Evolutionary conservation across 345 rosid genomes (phyloP), one percentile per base, ranked within the genome.

Genomic region (Melaleuca alternifolia): DNA sequence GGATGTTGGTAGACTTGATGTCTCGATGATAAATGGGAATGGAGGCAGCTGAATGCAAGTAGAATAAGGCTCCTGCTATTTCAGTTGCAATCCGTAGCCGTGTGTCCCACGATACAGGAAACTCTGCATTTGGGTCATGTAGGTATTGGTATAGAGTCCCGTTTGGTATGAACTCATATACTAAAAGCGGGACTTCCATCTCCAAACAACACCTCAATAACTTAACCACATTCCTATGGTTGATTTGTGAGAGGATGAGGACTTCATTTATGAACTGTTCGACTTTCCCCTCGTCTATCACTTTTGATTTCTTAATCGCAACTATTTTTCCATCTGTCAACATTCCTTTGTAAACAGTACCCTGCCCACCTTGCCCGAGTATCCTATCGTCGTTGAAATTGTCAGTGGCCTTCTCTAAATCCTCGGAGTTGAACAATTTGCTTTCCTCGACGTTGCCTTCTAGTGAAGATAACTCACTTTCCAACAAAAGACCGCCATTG

Each of bases 11-110:
- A 9, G 54, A 28, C 84, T 82, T 82, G 23, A 82, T 82, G 54
- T 82, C 84, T 21, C 84, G 84, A 82, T 82, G 84, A 54, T 48
- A 82, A 46, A 82, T 82, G 3, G 85, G 88, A 26, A 82, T 59
- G 11, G 82, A 82, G 23, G 88, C 81, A n/a, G 87, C 77, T 26
- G 85, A 86, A 50, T 86, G 87, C 85, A 86, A 9, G 41, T 85
- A 85, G 20, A 50, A 85, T 3, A 85, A 21, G 41, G 85, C 54
- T 11, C 85, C 85, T 10, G 57, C 85, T 18, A 83, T 51, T 83
- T 83, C 85, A 20, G 59, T 83, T 24, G 85, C 85, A 83, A 83
- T 24, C 16, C 59, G 54, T 28, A 83, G 41, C 13, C 57, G 59
- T 26, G 51, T 57, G 28, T 51, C 41, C 85, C 85, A 83, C n/a